phyloP scores from a whole-genome alignment of 495 filamentous ascomycete species.

The Aspergillus campestris region DNA sequence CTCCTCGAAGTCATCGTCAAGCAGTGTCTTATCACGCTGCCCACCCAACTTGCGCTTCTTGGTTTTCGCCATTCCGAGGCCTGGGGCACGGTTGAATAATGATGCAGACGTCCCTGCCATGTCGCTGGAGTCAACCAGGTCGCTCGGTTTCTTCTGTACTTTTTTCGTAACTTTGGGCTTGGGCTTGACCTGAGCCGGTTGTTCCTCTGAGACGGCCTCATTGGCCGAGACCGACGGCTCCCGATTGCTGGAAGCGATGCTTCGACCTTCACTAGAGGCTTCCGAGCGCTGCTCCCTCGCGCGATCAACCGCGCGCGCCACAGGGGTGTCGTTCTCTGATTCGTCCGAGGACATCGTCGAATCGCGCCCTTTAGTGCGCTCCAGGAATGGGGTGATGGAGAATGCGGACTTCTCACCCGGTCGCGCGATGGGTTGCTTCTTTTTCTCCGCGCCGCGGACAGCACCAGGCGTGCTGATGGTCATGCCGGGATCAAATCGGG shows the following conservation, averaged over 20 bases:
- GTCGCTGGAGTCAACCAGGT: not conserved
- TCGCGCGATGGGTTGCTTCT: slow-evolving; percentile 42
- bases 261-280: not conserved
- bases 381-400: slow-evolving; percentile 87
- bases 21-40: slow-evolving; percentile 54
- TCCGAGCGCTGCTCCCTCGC: not conserved
- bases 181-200: no score
- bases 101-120: not conserved
- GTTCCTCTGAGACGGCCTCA: no score
- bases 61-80: slow-evolving; percentile 46
- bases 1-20: slow-evolving; percentile 69
- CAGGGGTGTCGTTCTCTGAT: slow-evolving; percentile 25
- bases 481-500: slow-evolving; percentile 39
- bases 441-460: slow-evolving; percentile 46
- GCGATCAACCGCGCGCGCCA: slow-evolving; percentile 4
- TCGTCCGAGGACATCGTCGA: slow-evolving; percentile 29
- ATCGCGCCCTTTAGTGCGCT: slow-evolving; percentile 55
- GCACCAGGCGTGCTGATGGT: slow-evolving; percentile 62
- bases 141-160: not conserved
- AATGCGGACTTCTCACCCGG: slow-evolving; percentile 82
- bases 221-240: no score
- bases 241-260: not conserved
- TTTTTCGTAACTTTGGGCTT: no score
- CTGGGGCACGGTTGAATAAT: not conserved
- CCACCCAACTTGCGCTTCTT: slow-evolving; percentile 70